Evolutionary conservation across 148 eudicot species (phyloP).

Genomic region (Euryodendron excelsum): DNA sequence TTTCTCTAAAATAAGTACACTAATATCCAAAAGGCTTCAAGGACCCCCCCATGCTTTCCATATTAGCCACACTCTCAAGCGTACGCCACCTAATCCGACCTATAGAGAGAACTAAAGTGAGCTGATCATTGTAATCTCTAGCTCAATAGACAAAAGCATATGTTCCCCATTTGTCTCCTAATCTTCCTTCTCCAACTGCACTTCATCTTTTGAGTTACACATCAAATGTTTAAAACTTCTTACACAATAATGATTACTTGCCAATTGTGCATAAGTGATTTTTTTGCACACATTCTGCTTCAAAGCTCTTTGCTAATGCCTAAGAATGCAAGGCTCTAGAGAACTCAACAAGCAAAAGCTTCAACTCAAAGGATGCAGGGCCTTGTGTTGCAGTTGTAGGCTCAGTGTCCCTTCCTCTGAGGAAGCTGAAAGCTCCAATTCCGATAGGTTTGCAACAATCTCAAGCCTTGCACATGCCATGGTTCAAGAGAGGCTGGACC

Average conservation of each 20-base stretch:
- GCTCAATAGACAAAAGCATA: slow-evolving; percentile 14
- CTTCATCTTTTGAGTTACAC: not conserved
- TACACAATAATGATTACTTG: slow-evolving; percentile 53
- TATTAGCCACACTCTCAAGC: slow-evolving; percentile 10
- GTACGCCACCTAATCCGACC: slow-evolving; percentile 23
- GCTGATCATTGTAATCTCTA: slow-evolving; percentile 16
- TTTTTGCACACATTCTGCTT: slow-evolving; percentile 15
- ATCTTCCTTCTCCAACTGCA: slow-evolving; percentile 15
- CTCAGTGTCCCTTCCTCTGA: slow-evolving; percentile 47
- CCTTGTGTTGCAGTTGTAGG: slow-evolving; percentile 65
- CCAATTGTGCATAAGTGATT: slow-evolving; percentile 26
- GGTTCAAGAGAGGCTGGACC: slow-evolving; percentile 75
- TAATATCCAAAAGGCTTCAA: not conserved
- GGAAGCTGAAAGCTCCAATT: slow-evolving; percentile 38
- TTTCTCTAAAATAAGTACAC: too few species aligned
- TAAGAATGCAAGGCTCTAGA: slow-evolving; percentile 40
- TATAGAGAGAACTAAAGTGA: slow-evolving; percentile 4
- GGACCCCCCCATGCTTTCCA: not conserved
- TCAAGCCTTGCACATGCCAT: slow-evolving; percentile 70
- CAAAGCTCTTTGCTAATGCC: slow-evolving; percentile 9
- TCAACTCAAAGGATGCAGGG: slow-evolving; percentile 44
- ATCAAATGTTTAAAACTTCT: not conserved
- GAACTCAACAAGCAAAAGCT: slow-evolving; percentile 33
- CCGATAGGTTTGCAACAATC: slow-evolving; percentile 31
- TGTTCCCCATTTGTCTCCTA: slow-evolving; percentile 11